Evolutionary conservation across 306 rosid genomes (phyloP), one percentile per base, ranked within the genome.

Genomic region (Ceratonia siliqua): DNA sequence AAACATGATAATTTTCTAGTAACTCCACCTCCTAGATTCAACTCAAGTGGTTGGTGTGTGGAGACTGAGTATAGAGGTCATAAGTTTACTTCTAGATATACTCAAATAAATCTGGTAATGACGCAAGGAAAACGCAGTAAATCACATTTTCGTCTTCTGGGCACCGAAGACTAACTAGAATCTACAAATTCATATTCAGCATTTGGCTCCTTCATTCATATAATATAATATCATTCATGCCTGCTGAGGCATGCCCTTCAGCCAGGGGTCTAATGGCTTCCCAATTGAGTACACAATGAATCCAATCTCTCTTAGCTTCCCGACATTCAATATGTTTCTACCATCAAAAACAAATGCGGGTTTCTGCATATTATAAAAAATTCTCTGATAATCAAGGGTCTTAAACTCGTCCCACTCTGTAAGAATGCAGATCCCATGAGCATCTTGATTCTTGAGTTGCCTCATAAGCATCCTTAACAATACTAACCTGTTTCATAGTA

Each of bases 391-490:
- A 86, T 89, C 97, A 62, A 92, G 85, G 13, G 35, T 73, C 90
- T 75, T 92, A 84, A 92, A 89, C 66, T 89, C 96, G 24, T 92
- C 96, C 96, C 97, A 92, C 82, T 92, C 97, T 0, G 97, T 92
- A 4, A 92, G 87, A 85, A 92, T 80, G 84, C 97, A 92, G 14
- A 92, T 73, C 5, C 90, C 97, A 79, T 92, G 97, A 79, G 96
- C 91, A 74, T 84, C 89, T 72, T 68, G 82, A 0, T 72, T 84
- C 89, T 72, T 68, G 82, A 0, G 85, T 78, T 25, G 96, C 97
- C 88, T 80, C 89, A 57, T 88, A 92, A 36, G 90, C 88, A 46
- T 89, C 89, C 78, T 80, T 77, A 21, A 76, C 84, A 1, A 92
- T 73, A 25, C 73, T 81, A 49, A 85, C 88, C 72, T 87, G 87